Evolutionary conservation across 257 asterid species (phyloP).

Genomic region (Agastache rugosa): DNA sequence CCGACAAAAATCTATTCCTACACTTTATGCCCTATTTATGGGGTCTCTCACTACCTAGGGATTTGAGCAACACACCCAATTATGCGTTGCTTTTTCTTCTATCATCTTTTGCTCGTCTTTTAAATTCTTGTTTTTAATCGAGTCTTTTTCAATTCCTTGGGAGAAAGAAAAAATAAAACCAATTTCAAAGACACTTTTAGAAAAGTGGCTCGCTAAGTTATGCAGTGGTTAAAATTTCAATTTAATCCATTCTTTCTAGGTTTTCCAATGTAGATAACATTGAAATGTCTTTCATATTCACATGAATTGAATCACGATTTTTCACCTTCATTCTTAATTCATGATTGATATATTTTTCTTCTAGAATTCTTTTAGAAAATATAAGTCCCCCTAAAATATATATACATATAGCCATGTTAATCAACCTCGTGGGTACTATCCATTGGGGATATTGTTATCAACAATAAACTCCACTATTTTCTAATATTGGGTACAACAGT

Average conservation of each 20-base stretch:
- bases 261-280: not conserved
- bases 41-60: constrained; percentile 24
- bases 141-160: constrained; percentile 4
- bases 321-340: no score
- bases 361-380: no score
- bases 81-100: constrained; percentile 14
- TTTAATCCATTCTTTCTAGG: not conserved
- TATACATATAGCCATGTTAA: no score
- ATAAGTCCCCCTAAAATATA: not conserved
- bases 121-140: not conserved
- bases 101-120: not conserved
- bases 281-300: no score
- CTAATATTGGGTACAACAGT: no score
- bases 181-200: constrained; percentile 20
- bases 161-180: not conserved
- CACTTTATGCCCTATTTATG: not conserved
- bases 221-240: constrained; percentile 5
- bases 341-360: no score
- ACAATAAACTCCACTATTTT: no score
- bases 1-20: no score
- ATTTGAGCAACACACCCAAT: constrained; percentile 30
- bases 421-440: no score
- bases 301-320: no score
- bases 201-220: constrained; percentile 34
- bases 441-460: no score